A percentile compares a stretch with the other conserved stretches of the same genome.
Evolutionary conservation across 768 basidiomycete genomes (phyloP).

Genomic region (Boletus vinaceobasis): DNA sequence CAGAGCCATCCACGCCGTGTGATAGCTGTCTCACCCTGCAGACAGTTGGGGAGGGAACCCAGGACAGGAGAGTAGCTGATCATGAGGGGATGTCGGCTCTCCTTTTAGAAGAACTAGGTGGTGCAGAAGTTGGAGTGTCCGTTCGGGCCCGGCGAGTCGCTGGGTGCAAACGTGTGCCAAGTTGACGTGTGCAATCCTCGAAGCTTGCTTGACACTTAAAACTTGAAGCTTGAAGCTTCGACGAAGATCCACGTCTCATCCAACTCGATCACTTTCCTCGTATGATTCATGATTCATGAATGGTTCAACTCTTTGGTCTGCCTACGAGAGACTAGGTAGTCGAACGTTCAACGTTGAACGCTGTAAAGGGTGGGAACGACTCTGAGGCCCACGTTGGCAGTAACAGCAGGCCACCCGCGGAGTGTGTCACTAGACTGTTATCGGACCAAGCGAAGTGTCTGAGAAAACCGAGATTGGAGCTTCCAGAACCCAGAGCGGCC

Average conservation of each 20-base stretch:
- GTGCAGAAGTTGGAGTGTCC: not conserved
- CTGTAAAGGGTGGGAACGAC: not conserved
- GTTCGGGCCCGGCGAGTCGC: not conserved
- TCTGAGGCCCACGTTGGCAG: not conserved
- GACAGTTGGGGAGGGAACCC: not conserved
- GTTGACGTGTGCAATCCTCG: not conserved
- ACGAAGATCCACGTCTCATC: not conserved
- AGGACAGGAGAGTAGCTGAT: not conserved
- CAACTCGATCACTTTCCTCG: not conserved
- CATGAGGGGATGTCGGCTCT: not conserved
- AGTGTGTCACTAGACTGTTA: not conserved
- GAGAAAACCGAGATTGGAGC: constrained; percentile 11
- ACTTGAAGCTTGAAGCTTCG: not conserved
- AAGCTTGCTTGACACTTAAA: not conserved
- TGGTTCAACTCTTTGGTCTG: too few species aligned
- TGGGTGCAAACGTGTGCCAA: not conserved
- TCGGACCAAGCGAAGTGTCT: constrained; percentile 8
- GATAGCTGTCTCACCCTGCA: not conserved
- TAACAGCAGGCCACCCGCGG: not conserved
- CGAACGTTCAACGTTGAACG: too few species aligned
- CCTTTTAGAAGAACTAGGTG: not conserved
- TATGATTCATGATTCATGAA: not conserved
- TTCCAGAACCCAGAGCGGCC: not conserved
- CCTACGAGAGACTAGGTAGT: too few species aligned
- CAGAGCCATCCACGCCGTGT: not conserved